phyloP scores from a whole-genome alignment of 768 basidiomycete genomes.

The Agaricus subrufescens region DNA sequence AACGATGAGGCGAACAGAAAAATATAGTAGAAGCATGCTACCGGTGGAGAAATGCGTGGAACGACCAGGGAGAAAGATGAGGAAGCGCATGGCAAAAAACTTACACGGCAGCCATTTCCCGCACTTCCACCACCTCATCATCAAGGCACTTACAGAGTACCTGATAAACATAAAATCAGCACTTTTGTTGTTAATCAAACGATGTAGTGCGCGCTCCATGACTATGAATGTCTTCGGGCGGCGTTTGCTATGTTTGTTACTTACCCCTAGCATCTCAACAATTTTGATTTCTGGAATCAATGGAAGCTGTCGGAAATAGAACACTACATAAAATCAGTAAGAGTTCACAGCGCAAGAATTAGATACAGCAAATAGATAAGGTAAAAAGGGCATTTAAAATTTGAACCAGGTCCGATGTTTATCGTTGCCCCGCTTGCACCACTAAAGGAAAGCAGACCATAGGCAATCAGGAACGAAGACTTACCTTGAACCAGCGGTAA shows the following conservation, averaged over 20 bases:
- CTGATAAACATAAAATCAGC: constrained; percentile 26
- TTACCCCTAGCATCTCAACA: constrained; percentile 75
- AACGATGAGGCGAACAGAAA: background rate
- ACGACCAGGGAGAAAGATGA: background rate
- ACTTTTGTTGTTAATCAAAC: background rate
- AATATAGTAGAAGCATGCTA: background rate
- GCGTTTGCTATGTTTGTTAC: background rate
- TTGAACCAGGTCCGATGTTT: background rate
- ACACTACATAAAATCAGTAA: constrained; percentile 37
- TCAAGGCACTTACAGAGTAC: constrained; percentile 77
- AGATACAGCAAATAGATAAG: no score
- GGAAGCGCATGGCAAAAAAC: constrained; percentile 18
- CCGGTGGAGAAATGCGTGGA: background rate
- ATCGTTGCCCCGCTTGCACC: background rate
- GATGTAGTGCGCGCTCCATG: background rate
- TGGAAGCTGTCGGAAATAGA: constrained; percentile 88
- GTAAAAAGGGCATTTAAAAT: background rate
- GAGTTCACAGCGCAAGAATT: background rate
- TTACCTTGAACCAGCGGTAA: constrained; percentile 77
- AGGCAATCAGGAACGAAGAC: constrained; percentile 7
- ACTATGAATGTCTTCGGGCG: background rate
- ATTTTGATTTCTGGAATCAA: constrained; percentile 72
- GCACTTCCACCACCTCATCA: constrained; percentile 85
- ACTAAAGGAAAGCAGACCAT: background rate
- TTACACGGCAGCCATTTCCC: constrained; percentile 85